Base-by-base conservation (phyloP, 2,329 filamentous ascomycete genomes). In the Cercospora zeae-maydis region DNA sequence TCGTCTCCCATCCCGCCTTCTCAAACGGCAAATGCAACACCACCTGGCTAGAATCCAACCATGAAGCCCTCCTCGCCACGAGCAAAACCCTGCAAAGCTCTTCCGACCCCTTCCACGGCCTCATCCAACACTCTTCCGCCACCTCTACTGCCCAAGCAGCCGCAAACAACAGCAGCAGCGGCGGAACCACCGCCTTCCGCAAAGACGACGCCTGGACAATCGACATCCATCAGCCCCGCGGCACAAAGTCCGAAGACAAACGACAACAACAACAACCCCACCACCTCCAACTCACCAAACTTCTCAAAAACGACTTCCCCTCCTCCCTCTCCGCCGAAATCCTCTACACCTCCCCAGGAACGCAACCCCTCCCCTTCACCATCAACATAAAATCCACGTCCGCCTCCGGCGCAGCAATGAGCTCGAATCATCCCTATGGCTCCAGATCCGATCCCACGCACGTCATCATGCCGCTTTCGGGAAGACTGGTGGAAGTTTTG, bases 251-350 rank as follows among this genome's bases (percentile, higher is more conserved):
- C 36, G 27, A 33, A 11, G 3, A 31, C 11, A 33, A 34, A 19
- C 7, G 31, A 19, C 19, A 53, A 10, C 21, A 66, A 19, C 13
- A 39, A 67, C 72, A 66, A 62, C 75, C 72, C 2, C 81, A 85
- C 60, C 84, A 87, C 66, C 73, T 88, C 4, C 77, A 80, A 60
- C 73, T 88, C 10, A 80, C 79, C 0, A 80, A 80, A 8, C 75
- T 88, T 11, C 76, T 84, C 0, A 81, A 80, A 27, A 87, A 88
- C 70, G 84, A 87, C 59, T 88, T 88, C 65, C 86, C 86, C 0
- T 66, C 78, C 2, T 80, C 80, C 0, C 76, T 88, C 0, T 73
- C 80, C 1, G 85, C 84, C 1, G 82, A 85, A 7, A 76, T 85
- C 8, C 70, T 80, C 54, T 78, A 82, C 71, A 83, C 81, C 3